phyloP scores from a whole-genome alignment of 768 basidiomycete genomes.

The Lepiota subincarnata region DNA sequence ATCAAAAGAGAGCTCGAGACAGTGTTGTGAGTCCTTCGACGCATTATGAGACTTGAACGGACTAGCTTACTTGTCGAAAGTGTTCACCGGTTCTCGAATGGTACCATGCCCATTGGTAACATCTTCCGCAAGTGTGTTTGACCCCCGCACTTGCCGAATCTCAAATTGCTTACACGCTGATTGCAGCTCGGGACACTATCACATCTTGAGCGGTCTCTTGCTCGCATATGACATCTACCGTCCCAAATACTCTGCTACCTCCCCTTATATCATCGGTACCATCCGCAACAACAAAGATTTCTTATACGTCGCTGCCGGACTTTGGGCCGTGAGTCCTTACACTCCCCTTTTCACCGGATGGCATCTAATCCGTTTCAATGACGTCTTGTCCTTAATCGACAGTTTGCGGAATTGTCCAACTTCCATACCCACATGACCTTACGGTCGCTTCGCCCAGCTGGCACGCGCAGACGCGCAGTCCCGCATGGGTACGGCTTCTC shows the following conservation, averaged over 20 bases:
- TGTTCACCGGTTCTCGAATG: slow-evolving; percentile 93
- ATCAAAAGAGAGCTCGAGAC: slow-evolving; percentile 92
- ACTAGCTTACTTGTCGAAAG: slow-evolving; percentile 29
- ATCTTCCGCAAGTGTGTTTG: slow-evolving; percentile 82
- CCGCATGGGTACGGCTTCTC: slow-evolving; percentile 93
- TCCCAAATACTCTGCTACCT: slow-evolving; percentile 66
- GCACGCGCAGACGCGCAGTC: slow-evolving; percentile 74
- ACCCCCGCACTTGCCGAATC: no score
- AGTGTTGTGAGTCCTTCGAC: slow-evolving; percentile 57
- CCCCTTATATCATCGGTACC: slow-evolving; percentile 59
- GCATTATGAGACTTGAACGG: background rate
- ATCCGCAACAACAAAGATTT: slow-evolving; percentile 62
- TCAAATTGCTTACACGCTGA: background rate
- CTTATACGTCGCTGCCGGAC: slow-evolving; percentile 56
- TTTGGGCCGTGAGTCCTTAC: slow-evolving; percentile 68
- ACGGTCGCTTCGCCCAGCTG: slow-evolving; percentile 77
- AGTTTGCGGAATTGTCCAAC: slow-evolving; percentile 89
- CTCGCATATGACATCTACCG: slow-evolving; percentile 81
- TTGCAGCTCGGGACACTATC: slow-evolving; percentile 83
- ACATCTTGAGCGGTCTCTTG: slow-evolving; percentile 71
- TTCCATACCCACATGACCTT: slow-evolving; percentile 77
- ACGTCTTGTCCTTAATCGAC: background rate
- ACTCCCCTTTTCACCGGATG: background rate
- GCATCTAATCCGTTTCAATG: background rate
- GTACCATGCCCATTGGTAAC: slow-evolving; percentile 84